phyloP scores from a whole-genome alignment of 768 basidiomycete species.

The Tulasnella sp. region DNA sequence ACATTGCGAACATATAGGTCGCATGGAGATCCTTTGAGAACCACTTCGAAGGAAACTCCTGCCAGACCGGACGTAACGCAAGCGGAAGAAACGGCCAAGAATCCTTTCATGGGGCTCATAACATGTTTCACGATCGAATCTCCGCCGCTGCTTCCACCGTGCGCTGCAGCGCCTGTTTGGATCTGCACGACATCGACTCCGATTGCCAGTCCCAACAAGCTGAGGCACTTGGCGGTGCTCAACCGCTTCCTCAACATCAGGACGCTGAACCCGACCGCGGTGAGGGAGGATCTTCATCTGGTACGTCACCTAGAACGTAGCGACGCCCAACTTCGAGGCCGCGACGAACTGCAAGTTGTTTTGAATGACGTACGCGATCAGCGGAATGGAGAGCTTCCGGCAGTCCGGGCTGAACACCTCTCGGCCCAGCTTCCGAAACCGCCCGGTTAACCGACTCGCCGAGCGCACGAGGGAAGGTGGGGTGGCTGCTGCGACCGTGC shows the following conservation, averaged over 20 bases:
- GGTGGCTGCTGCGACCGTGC: slow-evolving; percentile 8
- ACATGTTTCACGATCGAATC: slow-evolving; percentile 33
- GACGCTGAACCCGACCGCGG: slow-evolving; percentile 85
- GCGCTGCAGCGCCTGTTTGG: slow-evolving; percentile 44
- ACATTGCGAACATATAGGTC: slow-evolving; percentile 97
- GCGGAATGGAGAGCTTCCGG: slow-evolving; percentile 95
- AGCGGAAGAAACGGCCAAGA: slow-evolving; percentile 80
- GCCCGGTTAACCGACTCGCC: slow-evolving; percentile 24
- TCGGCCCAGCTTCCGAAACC: slow-evolving; percentile 46
- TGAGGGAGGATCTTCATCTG: slow-evolving; percentile 98
- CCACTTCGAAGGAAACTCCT: slow-evolving; percentile 98
- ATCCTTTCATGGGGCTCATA: slow-evolving; percentile 79
- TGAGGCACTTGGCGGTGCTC: slow-evolving; percentile 68
- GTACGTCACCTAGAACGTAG: slow-evolving; percentile 94
- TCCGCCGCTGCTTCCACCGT: neutral
- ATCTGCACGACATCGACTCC: slow-evolving; percentile 88
- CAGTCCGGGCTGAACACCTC: slow-evolving; percentile 86
- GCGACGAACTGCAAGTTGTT: slow-evolving; percentile 96
- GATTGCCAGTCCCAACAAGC: slow-evolving; percentile 79
- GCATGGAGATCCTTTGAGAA: slow-evolving; percentile 77
- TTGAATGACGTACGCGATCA: slow-evolving; percentile 91
- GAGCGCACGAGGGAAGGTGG: neutral
- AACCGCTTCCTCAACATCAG: slow-evolving; percentile 70
- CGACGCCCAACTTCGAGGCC: slow-evolving; percentile 85
- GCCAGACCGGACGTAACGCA: slow-evolving; percentile 95